A percentile compares a stretch with the other conserved stretches of the same genome.
phyloP scores from a whole-genome alignment of 305 asterid genomes.

The Petunia hybrid region DNA sequence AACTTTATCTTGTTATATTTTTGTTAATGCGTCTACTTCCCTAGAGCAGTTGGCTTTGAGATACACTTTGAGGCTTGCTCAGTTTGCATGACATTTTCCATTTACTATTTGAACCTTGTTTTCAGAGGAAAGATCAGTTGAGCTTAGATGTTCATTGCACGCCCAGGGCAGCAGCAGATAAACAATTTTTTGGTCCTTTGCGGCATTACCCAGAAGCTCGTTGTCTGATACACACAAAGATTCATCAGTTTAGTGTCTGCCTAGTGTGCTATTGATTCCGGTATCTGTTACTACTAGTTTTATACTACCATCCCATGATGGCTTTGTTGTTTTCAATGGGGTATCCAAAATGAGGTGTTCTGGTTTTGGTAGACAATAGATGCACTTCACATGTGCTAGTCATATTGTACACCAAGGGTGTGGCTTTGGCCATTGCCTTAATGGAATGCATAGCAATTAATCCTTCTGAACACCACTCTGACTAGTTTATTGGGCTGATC shows the following conservation, averaged over 20 bases:
- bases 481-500: background rate
- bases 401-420: background rate
- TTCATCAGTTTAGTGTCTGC: constrained; percentile 17
- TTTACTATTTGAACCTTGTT: constrained; percentile 2
- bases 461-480: background rate
- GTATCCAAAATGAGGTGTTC: background rate
- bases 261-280: constrained; percentile 14
- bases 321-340: background rate
- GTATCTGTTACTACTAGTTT: background rate
- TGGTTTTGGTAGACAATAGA: background rate
- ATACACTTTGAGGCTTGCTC: constrained; percentile 1
- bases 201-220: constrained; percentile 5
- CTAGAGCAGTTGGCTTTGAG: background rate
- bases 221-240: background rate
- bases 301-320: constrained; percentile 3
- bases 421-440: background rate
- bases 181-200: constrained; percentile 20
- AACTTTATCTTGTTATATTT: background rate
- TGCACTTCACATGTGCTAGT: background rate
- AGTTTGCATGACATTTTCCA: background rate
- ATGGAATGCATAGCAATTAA: background rate
- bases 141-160: constrained; percentile 3
- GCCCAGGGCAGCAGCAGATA: constrained; percentile 15
- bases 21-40: background rate
- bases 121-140: constrained; percentile 15